Evolutionary conservation across 2,329 filamentous ascomycete genomes (phyloP).

Genomic region (Colletotrichum endophyticum): DNA sequence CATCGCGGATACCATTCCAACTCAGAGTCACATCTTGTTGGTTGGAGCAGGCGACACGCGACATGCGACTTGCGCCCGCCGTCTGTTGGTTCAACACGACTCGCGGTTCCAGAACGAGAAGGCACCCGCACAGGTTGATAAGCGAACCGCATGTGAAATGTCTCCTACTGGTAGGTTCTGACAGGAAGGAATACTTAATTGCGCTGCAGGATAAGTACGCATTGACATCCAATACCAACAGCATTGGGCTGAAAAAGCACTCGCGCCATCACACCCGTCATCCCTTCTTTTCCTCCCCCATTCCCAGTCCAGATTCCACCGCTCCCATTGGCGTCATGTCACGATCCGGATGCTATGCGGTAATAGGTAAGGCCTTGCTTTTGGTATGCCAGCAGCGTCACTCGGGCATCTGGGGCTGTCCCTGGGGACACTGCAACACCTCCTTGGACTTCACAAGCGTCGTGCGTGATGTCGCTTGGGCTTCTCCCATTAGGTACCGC

Average conservation of each 20-base stretch:
- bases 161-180: neutral
- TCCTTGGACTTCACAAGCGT: neutral
- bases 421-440: neutral
- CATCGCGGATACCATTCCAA: neutral
- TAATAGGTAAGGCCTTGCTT: neutral
- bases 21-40: neutral
- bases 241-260: neutral
- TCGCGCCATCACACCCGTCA: neutral
- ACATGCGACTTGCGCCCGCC: neutral
- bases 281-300: neutral
- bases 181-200: neutral
- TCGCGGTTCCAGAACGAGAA: neutral
- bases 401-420: neutral
- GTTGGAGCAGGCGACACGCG: neutral
- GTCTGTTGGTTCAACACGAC: neutral
- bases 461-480: neutral
- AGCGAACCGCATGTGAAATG: neutral
- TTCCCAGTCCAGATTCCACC: neutral
- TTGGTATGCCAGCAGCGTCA: neutral
- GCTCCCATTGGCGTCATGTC: slow-evolving; percentile 2
- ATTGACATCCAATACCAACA: neutral
- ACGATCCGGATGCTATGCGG: neutral
- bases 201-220: neutral
- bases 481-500: neutral
- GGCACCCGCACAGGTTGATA: neutral